Conservation (phyloP, 1,139 yeast species). For the Geotrichum bryndzae region DNA sequence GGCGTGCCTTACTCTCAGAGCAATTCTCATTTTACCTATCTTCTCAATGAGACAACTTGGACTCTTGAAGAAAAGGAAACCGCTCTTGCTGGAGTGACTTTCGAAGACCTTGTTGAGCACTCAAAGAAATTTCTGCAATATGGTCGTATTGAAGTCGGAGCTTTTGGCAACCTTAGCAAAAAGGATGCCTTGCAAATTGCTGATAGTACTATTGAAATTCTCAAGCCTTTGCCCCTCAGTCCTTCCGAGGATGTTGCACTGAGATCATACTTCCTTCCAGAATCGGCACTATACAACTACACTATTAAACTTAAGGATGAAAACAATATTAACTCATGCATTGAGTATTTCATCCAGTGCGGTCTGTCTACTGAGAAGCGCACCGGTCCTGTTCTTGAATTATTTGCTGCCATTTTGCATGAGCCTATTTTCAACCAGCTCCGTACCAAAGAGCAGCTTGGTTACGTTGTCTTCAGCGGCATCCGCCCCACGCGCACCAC, state of each 20-base stretch:
- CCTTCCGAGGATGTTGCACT: slow-evolving; percentile 41
- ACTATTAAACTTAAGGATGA: slow-evolving; percentile 55
- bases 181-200: slow-evolving; percentile 51
- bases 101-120: slow-evolving; percentile 47
- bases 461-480: slow-evolving; percentile 84
- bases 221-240: slow-evolving; percentile 26
- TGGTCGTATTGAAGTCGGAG: slow-evolving; percentile 59
- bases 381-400: slow-evolving; percentile 49
- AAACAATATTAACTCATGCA: slow-evolving; percentile 75
- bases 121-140: slow-evolving; percentile 42
- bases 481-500: slow-evolving; percentile 63
- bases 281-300: slow-evolving; percentile 43
- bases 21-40: slow-evolving; percentile 52
- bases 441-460: slow-evolving; percentile 88
- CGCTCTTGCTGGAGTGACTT: slow-evolving; percentile 45
- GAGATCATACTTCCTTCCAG: slow-evolving; percentile 47
- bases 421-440: slow-evolving; percentile 89
- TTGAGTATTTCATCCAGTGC: slow-evolving; percentile 70
- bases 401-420: slow-evolving; percentile 63
- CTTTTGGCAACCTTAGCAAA: slow-evolving; percentile 69
- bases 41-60: slow-evolving; percentile 70
- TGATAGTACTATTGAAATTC: slow-evolving; percentile 37
- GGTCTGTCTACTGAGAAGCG: slow-evolving; percentile 41
- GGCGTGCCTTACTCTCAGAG: slow-evolving; percentile 68
- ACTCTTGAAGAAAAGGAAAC: slow-evolving; percentile 53